Base-by-base conservation (phyloP, 2,329 filamentous ascomycete genomes). In the Ceratocystis colombiana region DNA sequence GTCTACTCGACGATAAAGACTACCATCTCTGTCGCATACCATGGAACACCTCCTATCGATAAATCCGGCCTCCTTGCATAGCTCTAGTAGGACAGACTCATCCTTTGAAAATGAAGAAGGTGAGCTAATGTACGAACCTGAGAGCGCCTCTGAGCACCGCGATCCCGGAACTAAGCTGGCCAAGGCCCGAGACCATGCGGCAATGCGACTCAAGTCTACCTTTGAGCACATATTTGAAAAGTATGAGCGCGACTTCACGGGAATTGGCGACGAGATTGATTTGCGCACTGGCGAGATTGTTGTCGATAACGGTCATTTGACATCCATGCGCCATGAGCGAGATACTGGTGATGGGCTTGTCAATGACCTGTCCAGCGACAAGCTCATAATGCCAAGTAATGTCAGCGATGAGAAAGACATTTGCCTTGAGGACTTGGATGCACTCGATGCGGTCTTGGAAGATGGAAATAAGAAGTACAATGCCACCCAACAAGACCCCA, bases 141-240 rank as follows among this genome's bases (percentile, higher is more conserved):
- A 78, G 22, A 78, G 81, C 68, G 76, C 81, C 66, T 76, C 77
- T 59, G 73, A 76, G 28, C 75, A 76, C 55, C 78, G 80, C 41
- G 79, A 85, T 68, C 79, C 82, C 17, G 78, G 80, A 64, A 79
- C 80, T 68, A 80, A 84, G 66, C 76, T 90, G 17, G 79, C 84
- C 59, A 78, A 82, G 68, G 84, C 82, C 61, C 82, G 88, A 69
- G 81, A 83, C 62, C 80, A 81, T 65, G 88, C 90, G 67, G 86
- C 89, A 69, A 78, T 80, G 69, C 85, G 85, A 67, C 82, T 96
- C 50, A 93, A 94, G 74, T 86, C 85, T n/a, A 85, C 85, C 4
- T 94, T 96, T 73, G 91, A 96, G 73, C 79, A 84, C 66, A 96
- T 97, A 66, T 96, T 96, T 73, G 84, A 88, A 68, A 96, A 96